Evolutionary conservation across 768 basidiomycete species (phyloP).

Genomic region (Trametes villosa): DNA sequence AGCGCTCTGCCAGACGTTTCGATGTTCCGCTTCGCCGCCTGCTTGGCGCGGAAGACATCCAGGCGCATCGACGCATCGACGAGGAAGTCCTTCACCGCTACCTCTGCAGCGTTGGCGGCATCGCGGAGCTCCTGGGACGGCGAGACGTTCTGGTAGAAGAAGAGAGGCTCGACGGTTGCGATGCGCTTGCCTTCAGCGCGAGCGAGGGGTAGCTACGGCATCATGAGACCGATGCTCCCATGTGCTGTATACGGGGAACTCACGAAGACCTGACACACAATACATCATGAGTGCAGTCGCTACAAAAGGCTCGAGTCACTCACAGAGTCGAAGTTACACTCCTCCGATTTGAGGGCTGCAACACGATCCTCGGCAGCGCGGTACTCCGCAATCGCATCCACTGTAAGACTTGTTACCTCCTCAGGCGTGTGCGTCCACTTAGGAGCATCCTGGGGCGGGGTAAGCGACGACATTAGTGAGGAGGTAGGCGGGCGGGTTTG

Average conservation of each 20-base stretch:
- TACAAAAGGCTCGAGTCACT: too few relatives aligned
- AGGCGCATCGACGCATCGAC: constrained; percentile 82
- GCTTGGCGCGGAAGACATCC: constrained; percentile 78
- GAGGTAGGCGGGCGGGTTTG: too few relatives aligned
- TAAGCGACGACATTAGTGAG: constrained; percentile 52
- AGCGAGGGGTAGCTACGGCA: constrained; percentile 56
- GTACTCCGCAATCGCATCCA: constrained; percentile 60
- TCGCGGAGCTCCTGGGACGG: constrained; percentile 76
- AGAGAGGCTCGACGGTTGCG: constrained; percentile 56
- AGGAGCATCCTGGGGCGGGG: constrained; percentile 67
- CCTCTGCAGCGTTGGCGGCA: constrained; percentile 75
- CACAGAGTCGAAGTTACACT: constrained; percentile 71
- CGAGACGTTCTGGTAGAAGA: constrained; percentile 85
- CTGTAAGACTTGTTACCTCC: constrained; percentile 58
- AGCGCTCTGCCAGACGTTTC: constrained; percentile 60
- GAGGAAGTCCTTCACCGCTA: constrained; percentile 65
- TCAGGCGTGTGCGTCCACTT: constrained; percentile 68
- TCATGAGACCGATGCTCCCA: constrained; percentile 7
- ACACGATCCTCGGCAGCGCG: constrained; percentile 60
- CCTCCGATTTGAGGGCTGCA: constrained; percentile 56
- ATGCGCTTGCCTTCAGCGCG: constrained; percentile 59
- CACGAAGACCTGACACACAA: constrained; percentile 89
- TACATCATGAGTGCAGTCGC: too few relatives aligned
- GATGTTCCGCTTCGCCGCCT: constrained; percentile 70
- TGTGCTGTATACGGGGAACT: constrained; percentile 33